Evolutionary conservation across 805 yeast species (phyloP).

Genomic region (Lachancea waltii): DNA sequence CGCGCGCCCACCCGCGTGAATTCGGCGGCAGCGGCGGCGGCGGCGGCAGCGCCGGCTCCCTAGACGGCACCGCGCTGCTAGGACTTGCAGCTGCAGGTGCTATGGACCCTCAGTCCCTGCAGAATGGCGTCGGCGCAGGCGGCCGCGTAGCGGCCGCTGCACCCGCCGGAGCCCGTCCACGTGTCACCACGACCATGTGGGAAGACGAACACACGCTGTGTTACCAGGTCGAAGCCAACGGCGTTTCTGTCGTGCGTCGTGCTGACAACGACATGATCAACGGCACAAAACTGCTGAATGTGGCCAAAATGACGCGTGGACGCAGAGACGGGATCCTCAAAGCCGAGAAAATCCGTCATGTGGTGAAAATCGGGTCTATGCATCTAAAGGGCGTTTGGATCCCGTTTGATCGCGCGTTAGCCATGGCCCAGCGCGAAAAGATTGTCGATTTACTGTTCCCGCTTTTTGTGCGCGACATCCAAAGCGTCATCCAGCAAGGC

Average conservation of each 20-base stretch:
- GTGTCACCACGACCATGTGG: slow-evolving; percentile 84
- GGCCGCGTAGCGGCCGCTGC: background rate
- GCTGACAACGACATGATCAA: slow-evolving; percentile 83
- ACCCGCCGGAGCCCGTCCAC: slow-evolving; percentile 32
- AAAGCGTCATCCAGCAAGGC: slow-evolving; percentile 36
- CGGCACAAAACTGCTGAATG: slow-evolving; percentile 77
- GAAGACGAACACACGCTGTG: slow-evolving; percentile 81
- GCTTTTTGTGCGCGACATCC: slow-evolving; percentile 67
- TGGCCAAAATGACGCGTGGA: slow-evolving; percentile 83
- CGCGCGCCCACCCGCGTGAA: background rate
- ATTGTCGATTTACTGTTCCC: slow-evolving; percentile 63
- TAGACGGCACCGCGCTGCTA: slow-evolving; percentile 5
- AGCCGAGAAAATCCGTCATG: slow-evolving; percentile 69
- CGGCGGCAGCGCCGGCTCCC: slow-evolving; percentile 3
- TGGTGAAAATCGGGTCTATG: slow-evolving; percentile 82
- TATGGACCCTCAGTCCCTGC: slow-evolving; percentile 1
- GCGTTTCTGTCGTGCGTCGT: slow-evolving; percentile 73
- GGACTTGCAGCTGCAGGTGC: slow-evolving; percentile 8
- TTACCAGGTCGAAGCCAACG: slow-evolving; percentile 79
- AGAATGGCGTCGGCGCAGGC: background rate
- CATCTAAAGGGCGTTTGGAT: slow-evolving; percentile 88
- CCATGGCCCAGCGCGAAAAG: slow-evolving; percentile 76
- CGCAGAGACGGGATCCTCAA: slow-evolving; percentile 79
- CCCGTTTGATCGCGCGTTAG: slow-evolving; percentile 75
- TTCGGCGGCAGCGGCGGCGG: background rate